Conservation (phyloP, 495 filamentous ascomycete genomes). For the Melanomma pulvis-pyrius region DNA sequence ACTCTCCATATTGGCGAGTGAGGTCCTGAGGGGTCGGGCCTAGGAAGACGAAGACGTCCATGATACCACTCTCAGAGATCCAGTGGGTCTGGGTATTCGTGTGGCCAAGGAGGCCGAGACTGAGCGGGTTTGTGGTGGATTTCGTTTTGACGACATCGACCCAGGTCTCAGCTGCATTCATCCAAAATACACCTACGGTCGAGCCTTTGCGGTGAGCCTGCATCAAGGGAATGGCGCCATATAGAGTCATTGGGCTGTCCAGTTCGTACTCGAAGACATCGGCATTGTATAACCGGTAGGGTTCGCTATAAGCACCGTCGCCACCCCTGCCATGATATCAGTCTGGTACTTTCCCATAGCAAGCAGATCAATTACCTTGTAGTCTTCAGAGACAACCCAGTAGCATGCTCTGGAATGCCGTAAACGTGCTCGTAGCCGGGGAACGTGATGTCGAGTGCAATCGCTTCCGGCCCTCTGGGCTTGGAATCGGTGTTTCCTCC, state of each 20-base stretch:
- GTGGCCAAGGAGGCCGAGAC: conserved; percentile 68
- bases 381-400: conserved; percentile 81
- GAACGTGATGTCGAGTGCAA: conserved; percentile 89
- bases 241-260: conserved; percentile 97
- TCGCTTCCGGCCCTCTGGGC: conserved; percentile 84
- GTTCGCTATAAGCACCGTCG: conserved; percentile 79
- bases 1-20: conserved; percentile 76
- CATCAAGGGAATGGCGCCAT: conserved; percentile 95
- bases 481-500: conserved; percentile 93
- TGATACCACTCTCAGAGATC: conserved; percentile 87
- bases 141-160: conserved; percentile 88
- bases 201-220: conserved; percentile 92
- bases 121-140: conserved; percentile 71
- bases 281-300: conserved; percentile 94
- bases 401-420: conserved; percentile 93
- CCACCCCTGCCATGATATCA: conserved; percentile 59
- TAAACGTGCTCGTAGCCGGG: conserved; percentile 89
- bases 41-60: conserved; percentile 93
- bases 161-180: conserved; percentile 98
- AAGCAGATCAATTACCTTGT: conserved; percentile 70
- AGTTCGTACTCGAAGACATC: conserved; percentile 98
- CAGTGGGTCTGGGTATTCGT: conserved; percentile 89
- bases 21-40: conserved; percentile 83
- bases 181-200: conserved; percentile 97
- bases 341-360: no score